These are phyloP conservation scores for Salix arbutifolia DNA, from an alignment of 345 rosid genomes.

Conservation along the genomic window DNA sequence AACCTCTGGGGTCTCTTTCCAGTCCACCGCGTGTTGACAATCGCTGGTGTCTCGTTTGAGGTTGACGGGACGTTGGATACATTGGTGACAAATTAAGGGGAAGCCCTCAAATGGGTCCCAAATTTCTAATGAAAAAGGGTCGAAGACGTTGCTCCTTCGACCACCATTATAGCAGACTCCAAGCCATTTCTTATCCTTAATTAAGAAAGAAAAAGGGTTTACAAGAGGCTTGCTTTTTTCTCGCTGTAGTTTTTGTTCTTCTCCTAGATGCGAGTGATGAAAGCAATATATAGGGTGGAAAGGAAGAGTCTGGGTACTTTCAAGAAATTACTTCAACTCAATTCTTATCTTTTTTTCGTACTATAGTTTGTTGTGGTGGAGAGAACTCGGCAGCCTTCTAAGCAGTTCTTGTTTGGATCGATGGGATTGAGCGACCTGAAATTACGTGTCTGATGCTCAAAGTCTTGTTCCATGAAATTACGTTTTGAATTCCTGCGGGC, in stretches of 20 bases:
- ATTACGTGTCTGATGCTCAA: not conserved
- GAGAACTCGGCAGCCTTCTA: too few species aligned
- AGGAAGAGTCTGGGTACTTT: too few species aligned
- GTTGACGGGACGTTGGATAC: not conserved
- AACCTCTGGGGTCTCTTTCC: not conserved
- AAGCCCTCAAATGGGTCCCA: conserved; percentile 28
- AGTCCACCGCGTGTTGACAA: not conserved
- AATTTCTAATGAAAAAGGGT: conserved; percentile 32
- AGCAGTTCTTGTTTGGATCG: not conserved
- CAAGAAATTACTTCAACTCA: too few species aligned
- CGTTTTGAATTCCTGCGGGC: not conserved
- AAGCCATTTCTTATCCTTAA: conserved; percentile 3
- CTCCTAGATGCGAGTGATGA: too few species aligned
- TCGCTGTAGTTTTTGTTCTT: too few species aligned
- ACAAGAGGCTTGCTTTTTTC: too few species aligned
- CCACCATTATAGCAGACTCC: conserved; percentile 22
- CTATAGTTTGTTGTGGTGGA: too few species aligned
- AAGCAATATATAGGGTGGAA: too few species aligned
- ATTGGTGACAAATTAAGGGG: not conserved
- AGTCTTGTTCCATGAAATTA: not conserved
- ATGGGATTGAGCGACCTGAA: too few species aligned
- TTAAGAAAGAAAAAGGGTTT: too few species aligned
- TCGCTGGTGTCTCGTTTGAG: conserved; percentile 20
- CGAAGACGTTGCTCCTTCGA: conserved; percentile 24
- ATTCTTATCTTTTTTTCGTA: too few species aligned